Evolutionary conservation across 2,329 filamentous ascomycete species (phyloP).

Genomic region (Penicillium sp.): DNA sequence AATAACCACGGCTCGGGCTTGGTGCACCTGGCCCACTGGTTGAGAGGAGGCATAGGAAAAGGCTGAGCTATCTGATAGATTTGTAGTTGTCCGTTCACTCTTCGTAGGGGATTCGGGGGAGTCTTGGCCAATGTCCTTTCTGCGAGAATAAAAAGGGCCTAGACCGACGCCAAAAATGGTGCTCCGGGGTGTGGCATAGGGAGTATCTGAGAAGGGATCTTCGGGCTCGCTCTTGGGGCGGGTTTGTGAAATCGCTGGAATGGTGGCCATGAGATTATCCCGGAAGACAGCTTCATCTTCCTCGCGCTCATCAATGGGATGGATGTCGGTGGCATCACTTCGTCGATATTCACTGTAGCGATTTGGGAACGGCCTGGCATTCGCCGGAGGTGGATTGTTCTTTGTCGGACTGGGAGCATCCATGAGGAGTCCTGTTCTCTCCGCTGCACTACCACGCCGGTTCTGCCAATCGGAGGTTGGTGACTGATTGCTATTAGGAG

Average conservation of each 20-base stretch:
- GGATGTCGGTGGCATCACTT: constrained; percentile 57
- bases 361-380: constrained; percentile 37
- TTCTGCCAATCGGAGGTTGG: constrained; percentile 29
- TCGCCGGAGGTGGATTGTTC: constrained; percentile 36
- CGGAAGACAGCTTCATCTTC: constrained; percentile 53
- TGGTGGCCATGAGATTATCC: constrained; percentile 23
- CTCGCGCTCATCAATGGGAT: constrained; percentile 64
- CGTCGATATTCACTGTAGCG: constrained; percentile 52
- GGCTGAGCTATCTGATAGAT: constrained; percentile 55
- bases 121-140: constrained; percentile 17
- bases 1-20: constrained; percentile 20
- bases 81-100: constrained; percentile 58
- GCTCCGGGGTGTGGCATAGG: constrained; percentile 28
- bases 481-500: constrained; percentile 18
- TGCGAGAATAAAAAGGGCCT: constrained; percentile 25
- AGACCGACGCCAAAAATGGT: constrained; percentile 26
- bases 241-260: constrained; percentile 6
- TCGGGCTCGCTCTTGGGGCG: constrained; percentile 15
- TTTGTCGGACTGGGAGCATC: constrained; percentile 43
- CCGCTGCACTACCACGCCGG: constrained; percentile 34
- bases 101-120: constrained; percentile 49
- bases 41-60: constrained; percentile 44
- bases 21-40: constrained; percentile 18
- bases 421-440: constrained; percentile 45
- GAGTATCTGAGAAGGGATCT: constrained; percentile 31